Conservation (phyloP, 371 early-diverging fungal genomes). For the Rhizopus microsporus region DNA sequence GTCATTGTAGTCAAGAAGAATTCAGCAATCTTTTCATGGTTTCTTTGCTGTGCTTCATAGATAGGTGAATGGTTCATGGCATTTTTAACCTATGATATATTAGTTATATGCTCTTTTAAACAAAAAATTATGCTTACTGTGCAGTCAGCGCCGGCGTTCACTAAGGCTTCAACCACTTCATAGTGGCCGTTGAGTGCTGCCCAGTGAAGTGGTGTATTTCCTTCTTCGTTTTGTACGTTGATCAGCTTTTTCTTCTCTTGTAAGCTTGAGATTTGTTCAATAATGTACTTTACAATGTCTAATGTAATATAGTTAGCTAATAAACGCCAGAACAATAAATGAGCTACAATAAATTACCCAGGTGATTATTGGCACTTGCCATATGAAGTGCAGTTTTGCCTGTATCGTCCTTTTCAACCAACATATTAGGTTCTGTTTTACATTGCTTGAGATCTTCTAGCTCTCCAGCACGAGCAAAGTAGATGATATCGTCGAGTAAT, state of each 20-base stretch:
- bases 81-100: constrained; percentile 59
- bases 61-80: constrained; percentile 59
- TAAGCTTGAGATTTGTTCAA: constrained; percentile 36
- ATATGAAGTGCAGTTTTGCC: constrained; percentile 84
- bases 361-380: constrained; percentile 84
- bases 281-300: constrained; percentile 60
- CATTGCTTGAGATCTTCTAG: constrained; percentile 66
- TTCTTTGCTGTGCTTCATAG: constrained; percentile 66
- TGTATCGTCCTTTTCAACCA: constrained; percentile 45
- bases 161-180: constrained; percentile 63
- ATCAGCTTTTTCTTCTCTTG: constrained; percentile 32
- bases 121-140: constrained; percentile 46
- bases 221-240: constrained; percentile 67
- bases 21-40: constrained; percentile 67
- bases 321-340: not conserved
- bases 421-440: constrained; percentile 38
- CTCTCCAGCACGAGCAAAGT: constrained; percentile 78
- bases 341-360: constrained; percentile 44
- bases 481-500: constrained; percentile 61
- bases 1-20: constrained; percentile 62
- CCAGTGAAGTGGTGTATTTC: constrained; percentile 88
- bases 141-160: constrained; percentile 61
- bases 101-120: constrained; percentile 3
- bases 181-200: constrained; percentile 82
- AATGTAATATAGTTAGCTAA: not conserved